phyloP scores from a whole-genome alignment of 148 eudicot genomes.

The Fagopyrum tataricum region DNA sequence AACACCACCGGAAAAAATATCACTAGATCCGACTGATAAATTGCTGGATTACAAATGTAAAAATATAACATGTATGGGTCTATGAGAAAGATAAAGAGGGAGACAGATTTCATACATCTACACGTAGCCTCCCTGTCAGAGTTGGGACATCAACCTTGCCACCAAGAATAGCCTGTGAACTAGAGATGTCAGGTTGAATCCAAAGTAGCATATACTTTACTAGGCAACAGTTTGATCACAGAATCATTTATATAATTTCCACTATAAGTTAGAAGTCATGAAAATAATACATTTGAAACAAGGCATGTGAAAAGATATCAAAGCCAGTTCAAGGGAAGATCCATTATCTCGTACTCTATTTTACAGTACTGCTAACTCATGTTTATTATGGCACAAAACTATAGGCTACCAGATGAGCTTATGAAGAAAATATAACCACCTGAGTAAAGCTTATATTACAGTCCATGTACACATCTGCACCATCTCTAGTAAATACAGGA shows the following conservation, averaged over 20 bases:
- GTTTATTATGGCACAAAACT: not conserved
- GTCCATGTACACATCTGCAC: constrained; percentile 73
- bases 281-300: not conserved
- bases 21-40: not conserved
- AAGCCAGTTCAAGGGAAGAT: not conserved
- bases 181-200: constrained; percentile 5
- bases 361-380: not conserved
- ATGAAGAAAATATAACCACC: constrained; percentile 25
- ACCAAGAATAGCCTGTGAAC: constrained; percentile 81
- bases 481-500: constrained; percentile 54
- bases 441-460: constrained; percentile 68
- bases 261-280: not conserved
- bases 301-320: not conserved
- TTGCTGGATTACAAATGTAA: not conserved
- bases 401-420: not conserved
- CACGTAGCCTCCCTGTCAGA: constrained; percentile 42
- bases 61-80: not conserved
- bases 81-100: not conserved
- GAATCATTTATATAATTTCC: not conserved
- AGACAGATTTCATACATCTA: constrained; percentile 50
- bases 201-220: not conserved
- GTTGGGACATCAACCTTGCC: constrained; percentile 88
- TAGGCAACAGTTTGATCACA: not conserved
- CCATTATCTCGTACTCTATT: not conserved
- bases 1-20: not conserved